These are phyloP conservation scores for Pyrenophora seminiperda DNA, from an alignment of 2,329 filamentous ascomycete species.

Conservation along the genomic window DNA sequence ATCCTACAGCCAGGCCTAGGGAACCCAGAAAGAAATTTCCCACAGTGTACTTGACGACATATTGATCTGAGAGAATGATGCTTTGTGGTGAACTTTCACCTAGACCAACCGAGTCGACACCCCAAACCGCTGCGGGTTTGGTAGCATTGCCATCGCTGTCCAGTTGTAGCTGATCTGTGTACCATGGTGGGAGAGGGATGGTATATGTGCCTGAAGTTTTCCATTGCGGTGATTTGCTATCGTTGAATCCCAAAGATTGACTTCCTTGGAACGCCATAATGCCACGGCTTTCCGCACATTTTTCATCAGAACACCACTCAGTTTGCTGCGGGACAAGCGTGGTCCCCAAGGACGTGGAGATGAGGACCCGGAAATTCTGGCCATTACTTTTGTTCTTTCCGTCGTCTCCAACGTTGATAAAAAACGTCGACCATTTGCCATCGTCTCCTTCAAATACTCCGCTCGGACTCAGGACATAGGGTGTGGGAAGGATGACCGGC, in stretches of 20 bases:
- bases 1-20: constrained; percentile 32
- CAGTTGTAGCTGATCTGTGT: constrained; percentile 6
- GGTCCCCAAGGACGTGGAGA: constrained; percentile 37
- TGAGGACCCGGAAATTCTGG: constrained; percentile 45
- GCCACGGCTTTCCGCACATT: constrained; percentile 40
- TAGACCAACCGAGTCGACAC: constrained; percentile 35
- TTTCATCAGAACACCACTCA: constrained; percentile 31
- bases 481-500: constrained; percentile 17
- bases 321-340: constrained; percentile 33
- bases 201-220: constrained; percentile 16
- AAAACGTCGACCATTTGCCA: constrained; percentile 51
- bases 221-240: constrained; percentile 23
- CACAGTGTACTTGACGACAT: constrained; percentile 23
- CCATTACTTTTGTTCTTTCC: constrained; percentile 30
- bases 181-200: constrained; percentile 29
- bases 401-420: constrained; percentile 46
- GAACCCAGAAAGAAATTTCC: constrained; percentile 41
- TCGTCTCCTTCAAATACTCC: constrained; percentile 48
- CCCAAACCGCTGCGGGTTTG: constrained; percentile 19
- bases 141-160: no score
- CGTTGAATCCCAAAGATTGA: constrained; percentile 29
- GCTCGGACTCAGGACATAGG: constrained; percentile 24
- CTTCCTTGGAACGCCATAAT: constrained; percentile 23
- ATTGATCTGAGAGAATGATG: constrained; percentile 17
- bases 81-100: constrained; percentile 27